Evolutionary conservation across 495 filamentous ascomycete genomes (phyloP).

Genomic region (Tuber borchii): DNA sequence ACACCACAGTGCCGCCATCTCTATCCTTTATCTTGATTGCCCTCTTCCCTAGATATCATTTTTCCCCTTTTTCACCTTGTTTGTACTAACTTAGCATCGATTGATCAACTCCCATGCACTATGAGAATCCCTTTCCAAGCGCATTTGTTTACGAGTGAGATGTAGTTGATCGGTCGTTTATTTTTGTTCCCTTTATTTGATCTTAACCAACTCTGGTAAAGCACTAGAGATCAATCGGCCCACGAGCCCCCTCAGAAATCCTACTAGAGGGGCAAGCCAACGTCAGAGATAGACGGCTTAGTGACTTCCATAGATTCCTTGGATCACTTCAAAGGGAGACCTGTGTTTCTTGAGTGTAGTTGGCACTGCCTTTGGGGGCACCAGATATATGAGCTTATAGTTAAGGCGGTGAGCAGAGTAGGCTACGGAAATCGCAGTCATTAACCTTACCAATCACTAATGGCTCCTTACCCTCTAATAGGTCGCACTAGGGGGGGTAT

Average conservation of each 20-base stretch:
- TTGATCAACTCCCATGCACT: background rate
- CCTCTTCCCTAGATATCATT: background rate
- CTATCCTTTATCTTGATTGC: background rate
- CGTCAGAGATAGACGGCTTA: background rate
- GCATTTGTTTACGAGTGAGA: background rate
- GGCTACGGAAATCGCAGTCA: no score
- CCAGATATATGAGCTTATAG: no score
- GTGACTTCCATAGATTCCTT: background rate
- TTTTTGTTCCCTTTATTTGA: background rate
- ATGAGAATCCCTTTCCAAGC: background rate
- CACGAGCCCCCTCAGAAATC: background rate
- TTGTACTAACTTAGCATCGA: background rate
- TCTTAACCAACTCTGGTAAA: background rate
- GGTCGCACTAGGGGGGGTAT: background rate
- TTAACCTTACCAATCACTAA: background rate
- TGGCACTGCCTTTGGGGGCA: no score
- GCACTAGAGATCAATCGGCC: background rate
- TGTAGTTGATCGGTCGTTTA: background rate
- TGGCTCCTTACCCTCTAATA: background rate
- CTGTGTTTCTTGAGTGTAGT: background rate
- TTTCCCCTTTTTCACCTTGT: background rate
- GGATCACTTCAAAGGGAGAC: background rate
- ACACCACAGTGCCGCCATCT: background rate
- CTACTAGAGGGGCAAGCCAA: background rate
- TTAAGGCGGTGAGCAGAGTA: no score